These are phyloP conservation scores for Tylopilus rubrobrunneus DNA, from an alignment of 768 basidiomycete species.

Conservation along the genomic window DNA sequence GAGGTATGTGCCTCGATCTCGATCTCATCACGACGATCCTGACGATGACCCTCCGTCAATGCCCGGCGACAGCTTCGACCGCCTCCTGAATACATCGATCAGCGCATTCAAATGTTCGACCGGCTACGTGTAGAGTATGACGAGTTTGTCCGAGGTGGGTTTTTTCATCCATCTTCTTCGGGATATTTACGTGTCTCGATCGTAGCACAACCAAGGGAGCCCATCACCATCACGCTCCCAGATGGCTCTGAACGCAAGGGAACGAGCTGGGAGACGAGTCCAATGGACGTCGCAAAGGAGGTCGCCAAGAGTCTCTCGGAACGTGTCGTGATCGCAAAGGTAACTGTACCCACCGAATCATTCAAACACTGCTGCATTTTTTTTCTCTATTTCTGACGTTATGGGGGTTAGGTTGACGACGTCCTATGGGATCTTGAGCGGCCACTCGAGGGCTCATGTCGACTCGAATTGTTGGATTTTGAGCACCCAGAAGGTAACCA, in stretches of 20 bases:
- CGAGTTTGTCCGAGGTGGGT: constrained; percentile 68
- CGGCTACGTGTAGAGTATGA: constrained; percentile 81
- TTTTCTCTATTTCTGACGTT: neutral
- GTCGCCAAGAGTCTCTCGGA: constrained; percentile 87
- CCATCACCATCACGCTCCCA: constrained; percentile 79
- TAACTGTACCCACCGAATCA: constrained; percentile 17
- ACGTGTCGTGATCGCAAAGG: constrained; percentile 90
- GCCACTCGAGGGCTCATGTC: constrained; percentile 82
- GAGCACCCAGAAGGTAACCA: constrained; percentile 75
- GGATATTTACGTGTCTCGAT: neutral
- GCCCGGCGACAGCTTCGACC: constrained; percentile 62
- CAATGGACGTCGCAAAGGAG: constrained; percentile 85
- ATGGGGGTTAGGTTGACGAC: constrained; percentile 58
- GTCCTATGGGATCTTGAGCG: constrained; percentile 93
- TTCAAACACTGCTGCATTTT: neutral
- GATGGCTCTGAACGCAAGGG: constrained; percentile 84
- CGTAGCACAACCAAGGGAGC: constrained; percentile 70
- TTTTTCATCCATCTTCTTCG: neutral
- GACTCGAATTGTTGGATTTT: constrained; percentile 86
- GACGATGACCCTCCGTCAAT: neutral
- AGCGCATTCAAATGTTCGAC: constrained; percentile 87
- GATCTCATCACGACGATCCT: neutral
- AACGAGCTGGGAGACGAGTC: constrained; percentile 92
- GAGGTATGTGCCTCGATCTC: constrained; percentile 44
- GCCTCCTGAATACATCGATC: constrained; percentile 81